Evolutionary conservation across 345 rosid species (phyloP).

Genomic region (Reutealis trisperma): DNA sequence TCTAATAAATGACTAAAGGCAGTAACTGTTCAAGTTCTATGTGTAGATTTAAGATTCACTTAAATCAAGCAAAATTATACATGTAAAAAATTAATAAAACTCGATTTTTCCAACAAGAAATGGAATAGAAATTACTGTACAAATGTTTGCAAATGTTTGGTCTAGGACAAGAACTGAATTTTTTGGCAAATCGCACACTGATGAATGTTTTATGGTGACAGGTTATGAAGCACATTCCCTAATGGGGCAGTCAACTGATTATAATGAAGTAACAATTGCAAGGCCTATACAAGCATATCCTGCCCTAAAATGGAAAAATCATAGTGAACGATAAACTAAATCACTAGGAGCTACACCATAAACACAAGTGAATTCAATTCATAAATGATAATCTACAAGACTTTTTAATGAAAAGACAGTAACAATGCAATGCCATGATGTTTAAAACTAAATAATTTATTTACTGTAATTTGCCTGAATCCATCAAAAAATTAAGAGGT

Average conservation of each 20-base stretch:
- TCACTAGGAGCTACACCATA: neutral
- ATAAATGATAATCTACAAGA: neutral
- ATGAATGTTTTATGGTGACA: neutral
- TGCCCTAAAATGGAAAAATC: too few species aligned
- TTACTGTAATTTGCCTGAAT: too few species aligned
- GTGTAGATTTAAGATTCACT: neutral
- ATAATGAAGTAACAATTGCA: neutral
- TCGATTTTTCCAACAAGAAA: neutral
- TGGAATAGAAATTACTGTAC: neutral
- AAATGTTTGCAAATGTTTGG: neutral
- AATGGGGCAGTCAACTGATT: too few species aligned
- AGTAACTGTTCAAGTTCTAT: neutral
- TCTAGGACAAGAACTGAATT: neutral
- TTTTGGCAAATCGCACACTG: neutral
- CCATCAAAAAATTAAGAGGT: too few species aligned
- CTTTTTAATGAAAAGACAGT: neutral
- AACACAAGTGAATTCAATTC: too few species aligned
- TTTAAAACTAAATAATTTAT: too few species aligned
- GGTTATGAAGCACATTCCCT: neutral
- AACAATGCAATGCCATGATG: too few species aligned
- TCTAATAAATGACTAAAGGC: neutral
- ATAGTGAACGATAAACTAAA: too few species aligned
- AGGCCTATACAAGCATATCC: neutral
- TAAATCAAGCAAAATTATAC: too few species aligned
- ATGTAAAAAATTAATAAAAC: too few species aligned